Evolutionary conservation across 2,329 filamentous ascomycete genomes (phyloP).

Genomic region (Purpureocillium takamizusanense): DNA sequence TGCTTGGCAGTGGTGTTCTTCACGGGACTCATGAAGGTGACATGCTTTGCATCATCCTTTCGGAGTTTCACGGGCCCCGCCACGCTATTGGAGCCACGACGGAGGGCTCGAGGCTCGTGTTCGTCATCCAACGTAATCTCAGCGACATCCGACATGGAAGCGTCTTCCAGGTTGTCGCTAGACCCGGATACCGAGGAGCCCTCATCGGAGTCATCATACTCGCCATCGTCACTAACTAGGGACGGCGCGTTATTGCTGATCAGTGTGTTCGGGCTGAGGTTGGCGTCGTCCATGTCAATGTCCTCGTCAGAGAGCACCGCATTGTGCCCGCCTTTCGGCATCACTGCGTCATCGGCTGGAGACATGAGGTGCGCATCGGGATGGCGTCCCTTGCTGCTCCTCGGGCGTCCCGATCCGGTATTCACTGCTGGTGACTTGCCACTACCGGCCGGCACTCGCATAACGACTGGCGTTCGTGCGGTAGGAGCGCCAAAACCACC

Average conservation of each 20-base stretch:
- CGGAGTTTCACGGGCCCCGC: constrained; percentile 37
- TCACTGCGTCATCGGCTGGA: constrained; percentile 14
- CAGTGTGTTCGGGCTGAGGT: constrained; percentile 60
- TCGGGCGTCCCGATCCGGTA: constrained; percentile 33
- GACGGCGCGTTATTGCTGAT: constrained; percentile 71
- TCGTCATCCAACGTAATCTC: constrained; percentile 55
- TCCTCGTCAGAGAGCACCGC: constrained; percentile 31
- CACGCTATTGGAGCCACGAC: constrained; percentile 33
- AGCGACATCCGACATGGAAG: constrained; percentile 49
- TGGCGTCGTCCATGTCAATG: constrained; percentile 45
- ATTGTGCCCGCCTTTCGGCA: constrained; percentile 12
- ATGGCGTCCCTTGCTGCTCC: constrained; percentile 48
- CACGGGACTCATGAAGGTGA: constrained; percentile 45
- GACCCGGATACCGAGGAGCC: constrained; percentile 50
- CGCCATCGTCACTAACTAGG: constrained; percentile 71
- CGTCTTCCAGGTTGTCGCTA: constrained; percentile 48
- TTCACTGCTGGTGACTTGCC: constrained; percentile 39
- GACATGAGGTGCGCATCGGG: constrained; percentile 30
- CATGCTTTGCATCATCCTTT: constrained; percentile 46
- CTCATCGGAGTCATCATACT: constrained; percentile 65
- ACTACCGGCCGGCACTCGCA: constrained; percentile 51
- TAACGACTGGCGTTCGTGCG: constrained; percentile 31
- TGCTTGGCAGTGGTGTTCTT: constrained; percentile 29
- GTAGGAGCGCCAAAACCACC: constrained; percentile 8
- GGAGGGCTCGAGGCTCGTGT: constrained; percentile 34